Evolutionary conservation across 1,284 basidiomycete species (phyloP).

Genomic region (Coniophora puteana): DNA sequence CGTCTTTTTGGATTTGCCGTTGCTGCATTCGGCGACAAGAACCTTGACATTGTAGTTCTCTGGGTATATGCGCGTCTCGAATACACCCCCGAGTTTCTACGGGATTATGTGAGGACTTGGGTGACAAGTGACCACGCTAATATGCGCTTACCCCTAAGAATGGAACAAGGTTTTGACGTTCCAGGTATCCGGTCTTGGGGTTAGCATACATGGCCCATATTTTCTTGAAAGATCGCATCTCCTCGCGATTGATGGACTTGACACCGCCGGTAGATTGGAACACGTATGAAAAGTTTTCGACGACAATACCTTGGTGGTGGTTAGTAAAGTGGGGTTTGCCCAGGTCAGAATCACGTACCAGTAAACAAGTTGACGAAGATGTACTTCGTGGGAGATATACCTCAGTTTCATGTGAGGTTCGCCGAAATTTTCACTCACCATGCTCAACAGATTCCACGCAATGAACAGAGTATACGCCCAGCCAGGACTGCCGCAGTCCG

Average conservation of each 20-base stretch:
- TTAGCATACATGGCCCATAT: slow-evolving; percentile 88
- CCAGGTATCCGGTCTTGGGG: slow-evolving; percentile 76
- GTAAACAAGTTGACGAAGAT: slow-evolving; percentile 96
- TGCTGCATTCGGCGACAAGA: slow-evolving; percentile 49
- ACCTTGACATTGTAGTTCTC: slow-evolving; percentile 58
- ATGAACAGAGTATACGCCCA: slow-evolving; percentile 94
- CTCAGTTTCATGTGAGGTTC: too few species aligned
- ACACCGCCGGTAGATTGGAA: slow-evolving; percentile 86
- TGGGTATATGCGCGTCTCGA: slow-evolving; percentile 85
- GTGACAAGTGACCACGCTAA: not conserved
- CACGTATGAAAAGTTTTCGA: slow-evolving; percentile 96
- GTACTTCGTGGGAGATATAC: slow-evolving; percentile 57
- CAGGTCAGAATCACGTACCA: slow-evolving; percentile 40
- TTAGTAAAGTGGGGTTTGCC: slow-evolving; percentile 3
- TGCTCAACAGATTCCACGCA: slow-evolving; percentile 94
- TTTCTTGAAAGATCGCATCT: slow-evolving; percentile 93
- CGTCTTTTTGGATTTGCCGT: slow-evolving; percentile 31
- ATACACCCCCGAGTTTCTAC: slow-evolving; percentile 76
- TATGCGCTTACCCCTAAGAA: slow-evolving; percentile 74
- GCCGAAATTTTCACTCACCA: slow-evolving; percentile 63
- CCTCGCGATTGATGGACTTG: slow-evolving; percentile 81
- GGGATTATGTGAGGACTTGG: slow-evolving; percentile 6
- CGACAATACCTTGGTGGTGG: slow-evolving; percentile 70
- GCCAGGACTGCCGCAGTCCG: slow-evolving; percentile 85
- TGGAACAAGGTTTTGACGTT: slow-evolving; percentile 65